Evolutionary conservation across 192 early-diverging fungal genomes (phyloP), one percentile per base, ranked within the genome.

Genomic region (Gamsiella multidivaricata): DNA sequence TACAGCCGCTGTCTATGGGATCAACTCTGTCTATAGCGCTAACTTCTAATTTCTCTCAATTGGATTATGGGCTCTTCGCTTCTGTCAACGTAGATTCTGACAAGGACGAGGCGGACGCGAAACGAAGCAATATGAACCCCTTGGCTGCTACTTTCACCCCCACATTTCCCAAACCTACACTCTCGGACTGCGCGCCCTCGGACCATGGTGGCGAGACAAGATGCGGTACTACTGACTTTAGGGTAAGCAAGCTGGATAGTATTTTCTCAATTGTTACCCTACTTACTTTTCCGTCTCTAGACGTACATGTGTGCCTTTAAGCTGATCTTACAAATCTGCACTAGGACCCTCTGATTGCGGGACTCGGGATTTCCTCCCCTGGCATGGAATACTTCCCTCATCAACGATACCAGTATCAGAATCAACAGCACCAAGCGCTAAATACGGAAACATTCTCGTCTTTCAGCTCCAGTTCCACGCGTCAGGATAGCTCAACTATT

Each of bases 101-200:
- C n/a, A 51, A 74, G 29, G 65, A 66, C 42, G 56, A 68, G 12
- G 32, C 34, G 41, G 49, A 29, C 39, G 45, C 18, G 14, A 60
- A 68, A 45, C 52, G 73, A 61, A 76, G 65, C 11, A 76, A 65
- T 23, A 76, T 76, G 73, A 76, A 76, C 39, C 73, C 73, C 37
- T 32, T 57, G 8, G 73, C 73, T 5, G 65, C 73, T 42, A 51
- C 73, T 4, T 76, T 76, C 46, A 76, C 73, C 7, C 73, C 73
- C 10, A 62, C 73, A 17, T 76, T 76, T 23, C 51, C 54, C 15
- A 76, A 76, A 65, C 37, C 73, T 26, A 34, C 37, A 4, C 42
- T 32, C 17, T 41, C 43, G 3, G 65, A 67, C 43, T 61, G 60
- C 60, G 58, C 57, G 14, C 42, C 46, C n/a, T 61, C 73, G 8